These are phyloP conservation scores for Paecilomyces sp. DNA, from an alignment of 2,329 filamentous ascomycete species.

Conservation along the genomic window DNA sequence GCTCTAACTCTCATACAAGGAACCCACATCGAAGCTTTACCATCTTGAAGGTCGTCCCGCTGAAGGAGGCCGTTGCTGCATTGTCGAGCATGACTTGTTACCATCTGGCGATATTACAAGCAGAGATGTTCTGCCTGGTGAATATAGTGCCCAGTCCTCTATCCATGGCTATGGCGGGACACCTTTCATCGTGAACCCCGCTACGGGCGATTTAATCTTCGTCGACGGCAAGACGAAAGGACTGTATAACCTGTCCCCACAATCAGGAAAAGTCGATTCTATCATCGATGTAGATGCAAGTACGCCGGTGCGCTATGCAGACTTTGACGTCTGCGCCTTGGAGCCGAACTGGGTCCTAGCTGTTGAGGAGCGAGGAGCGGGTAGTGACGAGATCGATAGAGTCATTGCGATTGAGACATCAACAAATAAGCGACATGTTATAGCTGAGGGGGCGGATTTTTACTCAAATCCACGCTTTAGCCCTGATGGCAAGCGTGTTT, in stretches of 20 bases:
- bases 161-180: constrained; percentile 51
- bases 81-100: constrained; percentile 35
- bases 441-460: constrained; percentile 45
- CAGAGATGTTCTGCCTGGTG: constrained; percentile 37
- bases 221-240: constrained; percentile 36
- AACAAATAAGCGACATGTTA: constrained; percentile 22
- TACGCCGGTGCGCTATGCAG: constrained; percentile 36
- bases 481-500: constrained; percentile 38
- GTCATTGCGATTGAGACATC: constrained; percentile 15
- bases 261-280: constrained; percentile 23
- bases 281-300: constrained; percentile 19
- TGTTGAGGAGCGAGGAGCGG: constrained; percentile 45
- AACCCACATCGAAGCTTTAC: constrained; percentile 17
- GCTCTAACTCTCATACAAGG: neutral
- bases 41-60: constrained; percentile 28
- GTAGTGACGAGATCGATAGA: constrained; percentile 26
- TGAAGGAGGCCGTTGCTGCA: constrained; percentile 35
- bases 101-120: constrained; percentile 13
- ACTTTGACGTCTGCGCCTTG: constrained; percentile 38
- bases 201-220: constrained; percentile 40
- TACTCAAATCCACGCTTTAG: constrained; percentile 47
- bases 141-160: constrained; percentile 38
- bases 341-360: constrained; percentile 40
- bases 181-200: constrained; percentile 29
- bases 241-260: constrained; percentile 38